phyloP scores from a whole-genome alignment of 768 basidiomycete species.

The Boletales sp. region DNA sequence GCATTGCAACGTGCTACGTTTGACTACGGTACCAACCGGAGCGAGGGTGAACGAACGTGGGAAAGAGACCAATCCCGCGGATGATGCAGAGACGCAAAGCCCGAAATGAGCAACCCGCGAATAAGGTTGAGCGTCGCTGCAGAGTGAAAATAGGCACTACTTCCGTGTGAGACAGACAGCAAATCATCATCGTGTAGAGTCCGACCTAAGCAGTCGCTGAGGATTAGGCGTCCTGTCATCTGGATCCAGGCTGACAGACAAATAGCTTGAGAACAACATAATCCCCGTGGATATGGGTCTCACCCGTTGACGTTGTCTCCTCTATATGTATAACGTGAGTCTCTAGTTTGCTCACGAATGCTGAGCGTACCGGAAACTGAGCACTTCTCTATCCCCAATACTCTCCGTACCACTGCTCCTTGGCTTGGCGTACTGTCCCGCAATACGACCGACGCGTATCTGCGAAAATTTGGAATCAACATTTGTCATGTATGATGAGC shows the following conservation, averaged over 20 bases:
- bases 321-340: constrained; percentile 36
- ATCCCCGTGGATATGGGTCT: constrained; percentile 11
- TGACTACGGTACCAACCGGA: constrained; percentile 46
- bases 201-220: constrained; percentile 73
- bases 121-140: constrained; percentile 91
- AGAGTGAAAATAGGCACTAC: constrained; percentile 94
- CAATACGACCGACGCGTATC: constrained; percentile 87
- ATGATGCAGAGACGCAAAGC: constrained; percentile 90
- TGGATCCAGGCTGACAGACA: constrained; percentile 46
- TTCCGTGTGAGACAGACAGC: constrained; percentile 4
- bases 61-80: constrained; percentile 89
- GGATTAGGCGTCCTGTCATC: constrained; percentile 88
- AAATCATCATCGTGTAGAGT: neutral
- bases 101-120: constrained; percentile 82
- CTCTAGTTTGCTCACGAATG: neutral
- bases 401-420: constrained; percentile 80
- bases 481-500: neutral
- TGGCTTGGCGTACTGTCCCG: constrained; percentile 96
- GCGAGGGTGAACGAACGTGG: constrained; percentile 82
- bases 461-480: constrained; percentile 24
- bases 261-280: neutral
- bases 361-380: constrained; percentile 76
- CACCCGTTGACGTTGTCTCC: constrained; percentile 97
- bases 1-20: neutral
- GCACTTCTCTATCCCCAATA: constrained; percentile 69